Conservation (phyloP, 2,329 filamentous ascomycete species). For the Fusarium tanahbumbuense region DNA sequence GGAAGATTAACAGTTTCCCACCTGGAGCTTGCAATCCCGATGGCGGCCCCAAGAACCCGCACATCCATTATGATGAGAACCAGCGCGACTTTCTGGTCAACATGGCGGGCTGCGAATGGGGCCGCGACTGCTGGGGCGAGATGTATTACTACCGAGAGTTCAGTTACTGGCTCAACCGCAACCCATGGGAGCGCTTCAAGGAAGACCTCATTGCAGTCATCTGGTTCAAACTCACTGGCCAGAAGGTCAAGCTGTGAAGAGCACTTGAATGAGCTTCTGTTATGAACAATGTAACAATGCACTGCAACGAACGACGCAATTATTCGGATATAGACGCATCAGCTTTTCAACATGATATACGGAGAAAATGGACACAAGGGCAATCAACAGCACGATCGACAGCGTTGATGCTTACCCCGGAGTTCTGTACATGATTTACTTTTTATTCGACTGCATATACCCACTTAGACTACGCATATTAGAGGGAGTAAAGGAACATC, state of each 20-base stretch:
- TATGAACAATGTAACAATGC: not conserved
- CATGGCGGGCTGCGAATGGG: slow-evolving; percentile 98
- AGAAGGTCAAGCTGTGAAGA: slow-evolving; percentile 66
- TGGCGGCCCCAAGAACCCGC: slow-evolving; percentile 70
- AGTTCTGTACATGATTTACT: slow-evolving; percentile 38
- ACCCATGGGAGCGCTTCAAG: slow-evolving; percentile 81
- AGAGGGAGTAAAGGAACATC: slow-evolving; percentile 23
- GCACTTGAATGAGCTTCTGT: slow-evolving; percentile 3
- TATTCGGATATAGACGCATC: slow-evolving; percentile 19
- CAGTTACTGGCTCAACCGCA: slow-evolving; percentile 89
- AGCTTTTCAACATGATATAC: slow-evolving; percentile 23
- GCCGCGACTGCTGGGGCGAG: slow-evolving; percentile 96
- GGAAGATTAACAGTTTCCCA: slow-evolving; percentile 94
- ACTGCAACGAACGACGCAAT: not conserved
- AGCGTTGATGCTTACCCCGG: slow-evolving; percentile 26
- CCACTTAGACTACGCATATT: slow-evolving; percentile 40
- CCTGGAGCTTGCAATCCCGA: slow-evolving; percentile 86
- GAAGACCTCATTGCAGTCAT: slow-evolving; percentile 71
- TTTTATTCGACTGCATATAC: slow-evolving; percentile 37
- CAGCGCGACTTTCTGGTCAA: slow-evolving; percentile 96
- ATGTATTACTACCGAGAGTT: slow-evolving; percentile 96
- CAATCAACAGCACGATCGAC: not conserved
- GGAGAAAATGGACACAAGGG: slow-evolving; percentile 29
- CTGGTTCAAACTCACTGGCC: slow-evolving; percentile 73
- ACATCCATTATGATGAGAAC: slow-evolving; percentile 85